These are phyloP conservation scores for Candida endomychidarum DNA, from an alignment of 805 yeast genomes.

Conservation along the genomic window DNA sequence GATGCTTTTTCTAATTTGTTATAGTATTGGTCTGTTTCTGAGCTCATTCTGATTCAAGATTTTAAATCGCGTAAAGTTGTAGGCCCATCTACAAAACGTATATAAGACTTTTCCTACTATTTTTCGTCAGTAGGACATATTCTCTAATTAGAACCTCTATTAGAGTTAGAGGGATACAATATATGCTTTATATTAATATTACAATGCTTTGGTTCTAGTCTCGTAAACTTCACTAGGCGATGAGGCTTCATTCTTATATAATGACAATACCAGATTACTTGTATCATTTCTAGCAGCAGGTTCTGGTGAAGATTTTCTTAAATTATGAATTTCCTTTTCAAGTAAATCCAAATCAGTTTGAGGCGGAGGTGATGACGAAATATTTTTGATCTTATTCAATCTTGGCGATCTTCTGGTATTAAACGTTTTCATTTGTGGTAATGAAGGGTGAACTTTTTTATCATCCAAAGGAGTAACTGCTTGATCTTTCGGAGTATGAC, in stretches of 20 bases:
- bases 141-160: too few species aligned
- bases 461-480: constrained; percentile 14
- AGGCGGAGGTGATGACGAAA: constrained; percentile 32
- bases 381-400: constrained; percentile 19
- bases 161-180: too few species aligned
- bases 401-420: constrained; percentile 27
- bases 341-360: constrained; percentile 19
- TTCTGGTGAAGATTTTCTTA: constrained; percentile 30
- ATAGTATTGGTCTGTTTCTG: constrained; percentile 11
- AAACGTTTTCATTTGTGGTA: constrained; percentile 34
- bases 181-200: constrained; percentile 6
- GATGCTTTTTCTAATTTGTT: constrained; percentile 11
- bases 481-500: constrained; percentile 41
- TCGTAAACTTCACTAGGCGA: constrained; percentile 14
- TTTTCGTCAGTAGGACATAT: too few species aligned
- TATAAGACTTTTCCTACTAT: too few species aligned
- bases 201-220: constrained; percentile 8
- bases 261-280: constrained; percentile 26
- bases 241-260: constrained; percentile 13
- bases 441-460: constrained; percentile 22
- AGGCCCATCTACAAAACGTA: too few species aligned
- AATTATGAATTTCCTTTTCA: constrained; percentile 21
- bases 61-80: background rate
- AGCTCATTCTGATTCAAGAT: constrained; percentile 11
- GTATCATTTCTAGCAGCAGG: constrained; percentile 38